These are phyloP conservation scores for Leptomonas seymouri DNA, from an alignment of 208 protist species.

Conservation along the genomic window DNA sequence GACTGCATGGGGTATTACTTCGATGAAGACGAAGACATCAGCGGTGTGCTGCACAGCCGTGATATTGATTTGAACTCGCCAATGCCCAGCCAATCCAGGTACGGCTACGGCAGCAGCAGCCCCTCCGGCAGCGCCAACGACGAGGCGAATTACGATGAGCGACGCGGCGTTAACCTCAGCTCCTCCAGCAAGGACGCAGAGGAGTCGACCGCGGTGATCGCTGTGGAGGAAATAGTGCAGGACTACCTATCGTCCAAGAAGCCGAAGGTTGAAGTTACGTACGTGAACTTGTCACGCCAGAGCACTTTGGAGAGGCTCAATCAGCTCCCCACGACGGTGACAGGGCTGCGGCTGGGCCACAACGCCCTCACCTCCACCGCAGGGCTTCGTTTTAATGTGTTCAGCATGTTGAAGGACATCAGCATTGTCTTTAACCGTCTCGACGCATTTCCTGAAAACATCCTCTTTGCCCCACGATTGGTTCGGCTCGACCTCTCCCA, in stretches of 20 bases:
- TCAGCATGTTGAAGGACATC: conserved; percentile 57
- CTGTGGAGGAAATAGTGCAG: conserved; percentile 22
- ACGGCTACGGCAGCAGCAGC: conserved; percentile 11
- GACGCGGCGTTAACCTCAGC: not conserved
- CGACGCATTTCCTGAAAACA: conserved; percentile 53
- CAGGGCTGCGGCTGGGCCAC: conserved; percentile 39
- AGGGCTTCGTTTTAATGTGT: conserved; percentile 40
- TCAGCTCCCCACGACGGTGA: conserved; percentile 20
- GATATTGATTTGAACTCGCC: conserved; percentile 3
- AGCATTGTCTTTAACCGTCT: conserved; percentile 64
- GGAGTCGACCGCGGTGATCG: conserved; percentile 6
- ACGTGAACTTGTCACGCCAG: conserved; percentile 11
- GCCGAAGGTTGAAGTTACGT: conserved; percentile 19
- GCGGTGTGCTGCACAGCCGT: conserved; percentile 1
- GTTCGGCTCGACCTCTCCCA: conserved; percentile 70
- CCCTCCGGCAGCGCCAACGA: not conserved
- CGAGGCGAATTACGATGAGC: not conserved
- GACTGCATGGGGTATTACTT: not conserved
- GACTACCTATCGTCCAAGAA: conserved; percentile 19
- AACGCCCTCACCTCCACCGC: conserved; percentile 46
- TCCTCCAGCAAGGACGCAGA: not conserved
- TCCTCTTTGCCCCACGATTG: conserved; percentile 61
- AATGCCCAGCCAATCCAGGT: not conserved
- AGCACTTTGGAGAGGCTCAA: conserved; percentile 34
- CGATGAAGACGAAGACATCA: conserved; percentile 7